phyloP scores from a whole-genome alignment of 257 asterid species.

The Haberlea rhodopensis region DNA sequence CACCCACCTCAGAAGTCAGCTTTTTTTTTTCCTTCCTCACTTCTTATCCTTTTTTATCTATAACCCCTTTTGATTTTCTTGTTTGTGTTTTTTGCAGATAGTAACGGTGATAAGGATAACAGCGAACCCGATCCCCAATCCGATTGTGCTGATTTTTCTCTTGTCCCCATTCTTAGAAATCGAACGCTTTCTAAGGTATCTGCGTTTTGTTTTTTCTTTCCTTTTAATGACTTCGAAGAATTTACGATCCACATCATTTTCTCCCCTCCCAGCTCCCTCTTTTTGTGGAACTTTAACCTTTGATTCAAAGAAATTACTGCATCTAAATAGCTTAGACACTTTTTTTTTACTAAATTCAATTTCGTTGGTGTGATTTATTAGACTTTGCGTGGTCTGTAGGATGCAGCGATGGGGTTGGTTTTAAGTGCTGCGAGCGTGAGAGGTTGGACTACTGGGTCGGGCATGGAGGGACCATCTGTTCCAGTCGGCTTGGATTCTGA shows the following conservation, averaged over 20 bases:
- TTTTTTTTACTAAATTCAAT: background rate
- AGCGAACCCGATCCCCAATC: background rate
- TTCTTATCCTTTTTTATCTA: background rate
- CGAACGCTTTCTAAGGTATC: background rate
- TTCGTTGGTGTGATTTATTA: background rate
- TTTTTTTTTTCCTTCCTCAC: background rate
- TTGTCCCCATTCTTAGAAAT: background rate
- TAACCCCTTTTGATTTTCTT: background rate
- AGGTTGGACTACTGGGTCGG: constrained; percentile 97
- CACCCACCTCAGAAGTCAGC: constrained; percentile 55
- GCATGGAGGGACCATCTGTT: constrained; percentile 81
- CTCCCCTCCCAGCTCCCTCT: background rate
- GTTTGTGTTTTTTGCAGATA: constrained; percentile 23
- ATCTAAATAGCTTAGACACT: too few relatives aligned
- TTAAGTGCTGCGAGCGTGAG: constrained; percentile 76
- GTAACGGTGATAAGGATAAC: background rate
- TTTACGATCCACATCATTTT: background rate
- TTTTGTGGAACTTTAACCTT: background rate
- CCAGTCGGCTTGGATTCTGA: constrained; percentile 63
- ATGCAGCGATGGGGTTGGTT: constrained; percentile 89
- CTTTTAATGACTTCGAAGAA: background rate
- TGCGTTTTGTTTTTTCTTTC: background rate
- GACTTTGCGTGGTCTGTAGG: constrained; percentile 28
- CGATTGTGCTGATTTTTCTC: background rate
- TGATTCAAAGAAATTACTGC: background rate